These are phyloP conservation scores for Sporothrix phasma DNA, from an alignment of 2,329 filamentous ascomycete species.

Conservation along the genomic window DNA sequence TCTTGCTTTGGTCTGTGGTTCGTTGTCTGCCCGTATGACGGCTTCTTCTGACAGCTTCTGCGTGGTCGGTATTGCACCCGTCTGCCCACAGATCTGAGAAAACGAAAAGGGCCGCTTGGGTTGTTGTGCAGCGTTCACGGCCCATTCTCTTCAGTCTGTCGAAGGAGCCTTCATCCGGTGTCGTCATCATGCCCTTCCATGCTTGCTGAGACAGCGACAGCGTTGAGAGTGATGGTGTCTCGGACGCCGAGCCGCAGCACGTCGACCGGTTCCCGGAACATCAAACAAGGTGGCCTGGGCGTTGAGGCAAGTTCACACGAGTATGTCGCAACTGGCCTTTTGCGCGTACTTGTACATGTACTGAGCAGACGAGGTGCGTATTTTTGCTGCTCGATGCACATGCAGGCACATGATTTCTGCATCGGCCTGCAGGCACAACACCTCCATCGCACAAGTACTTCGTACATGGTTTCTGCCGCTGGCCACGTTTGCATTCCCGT, in stretches of 20 bases:
- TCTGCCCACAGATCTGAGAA: background rate
- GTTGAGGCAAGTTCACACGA: background rate
- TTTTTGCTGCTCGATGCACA: background rate
- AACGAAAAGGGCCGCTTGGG: background rate
- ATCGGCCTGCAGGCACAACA: background rate
- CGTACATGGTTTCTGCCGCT: background rate
- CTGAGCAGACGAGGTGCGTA: background rate
- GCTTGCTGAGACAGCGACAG: background rate
- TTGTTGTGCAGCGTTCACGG: background rate
- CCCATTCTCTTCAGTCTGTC: no score
- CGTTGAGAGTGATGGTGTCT: background rate
- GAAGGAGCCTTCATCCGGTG: background rate
- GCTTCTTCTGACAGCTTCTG: constrained; percentile 4
- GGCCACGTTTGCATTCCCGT: background rate
- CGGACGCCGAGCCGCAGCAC: constrained; percentile 1
- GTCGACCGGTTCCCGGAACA: background rate
- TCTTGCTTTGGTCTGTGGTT: no score
- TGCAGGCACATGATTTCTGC: background rate
- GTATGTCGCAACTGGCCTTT: background rate
- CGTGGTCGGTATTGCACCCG: background rate
- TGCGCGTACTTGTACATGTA: no score
- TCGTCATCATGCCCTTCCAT: background rate
- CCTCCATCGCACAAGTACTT: background rate
- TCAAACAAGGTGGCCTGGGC: constrained; percentile 10
- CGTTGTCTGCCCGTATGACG: no score